Evolutionary conservation across 2,329 filamentous ascomycete genomes (phyloP), one percentile per base, ranked within the genome.

Genomic region (Claviceps sp.): DNA sequence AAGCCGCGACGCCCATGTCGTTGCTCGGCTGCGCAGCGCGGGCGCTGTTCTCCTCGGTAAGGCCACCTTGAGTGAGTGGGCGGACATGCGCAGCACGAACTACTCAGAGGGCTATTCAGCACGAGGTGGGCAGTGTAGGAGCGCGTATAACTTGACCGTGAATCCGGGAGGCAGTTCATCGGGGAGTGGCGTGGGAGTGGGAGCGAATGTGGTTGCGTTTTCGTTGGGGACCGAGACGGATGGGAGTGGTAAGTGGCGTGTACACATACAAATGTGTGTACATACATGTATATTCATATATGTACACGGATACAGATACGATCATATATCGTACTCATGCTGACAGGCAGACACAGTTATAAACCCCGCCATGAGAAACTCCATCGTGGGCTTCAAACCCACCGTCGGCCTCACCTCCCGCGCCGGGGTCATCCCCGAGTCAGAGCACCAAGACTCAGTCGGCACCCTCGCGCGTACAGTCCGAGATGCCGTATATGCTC

Each of bases 161-260:
- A 83, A 79, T 58, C 83, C 85, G 0, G 83, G 83, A 1, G 85
- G 85, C 7, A 83, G 78, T 57, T 84, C 79, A 53, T 81, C 80
- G 1, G 85, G 85, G 0, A 80, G 78, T 50, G 85, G 75, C 4
- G 75, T 76, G 6, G 82, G 77, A 5, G 82, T 88, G 0, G 75
- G 76, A 3, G 76, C 77, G 4, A 86, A 86, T 57, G 66, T 78
- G 2, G 71, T 80, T 23, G 69, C 79, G 0, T 83, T 87, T 60
- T 72, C 82, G 0, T 63, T 89, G 0, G 86, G 85, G 1, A 88
- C 85, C 0, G 86, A 89, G 67, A 88, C 85, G 0, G 84, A 88
- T 61, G 84, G 78, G 4, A 81, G 77, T 66, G 73, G 71, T 73
- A 57, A 62, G 66, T 66, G 29, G 29, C 9, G 29, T 11, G 29